These are phyloP conservation scores for sweet orange (Citrus sinensis) DNA, from an alignment of 345 rosid species.

Conservation along the genomic window DVS_A1.0 CM039161.1:12909501-12910000, in stretches of 20 bases:
- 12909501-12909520: constrained; percentile 56
- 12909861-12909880: constrained; percentile 95
- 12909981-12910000: not conserved
- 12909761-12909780: not conserved
- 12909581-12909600: constrained; percentile 24
- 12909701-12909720: constrained; percentile 93
- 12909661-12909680: constrained; percentile 47
- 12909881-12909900: constrained; percentile 81
- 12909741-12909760: constrained; percentile 82
- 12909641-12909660: constrained; percentile 33
- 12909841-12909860: not conserved
- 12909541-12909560: constrained; percentile 27
- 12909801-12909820: no score
- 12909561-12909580: constrained; percentile 18
- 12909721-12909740: constrained; percentile 96
- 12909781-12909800: not conserved
- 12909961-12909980: not conserved
- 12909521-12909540: constrained; percentile 89
- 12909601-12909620: not conserved
- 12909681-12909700: constrained; percentile 62
- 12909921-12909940: constrained; percentile 37
- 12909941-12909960: constrained; percentile 53
- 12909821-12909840: no score
- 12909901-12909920: constrained; percentile 57
- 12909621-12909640: constrained; percentile 22